Base-by-base conservation (phyloP, 2,329 filamentous ascomycete species). In the Dactylellina haptotyla region DNA sequence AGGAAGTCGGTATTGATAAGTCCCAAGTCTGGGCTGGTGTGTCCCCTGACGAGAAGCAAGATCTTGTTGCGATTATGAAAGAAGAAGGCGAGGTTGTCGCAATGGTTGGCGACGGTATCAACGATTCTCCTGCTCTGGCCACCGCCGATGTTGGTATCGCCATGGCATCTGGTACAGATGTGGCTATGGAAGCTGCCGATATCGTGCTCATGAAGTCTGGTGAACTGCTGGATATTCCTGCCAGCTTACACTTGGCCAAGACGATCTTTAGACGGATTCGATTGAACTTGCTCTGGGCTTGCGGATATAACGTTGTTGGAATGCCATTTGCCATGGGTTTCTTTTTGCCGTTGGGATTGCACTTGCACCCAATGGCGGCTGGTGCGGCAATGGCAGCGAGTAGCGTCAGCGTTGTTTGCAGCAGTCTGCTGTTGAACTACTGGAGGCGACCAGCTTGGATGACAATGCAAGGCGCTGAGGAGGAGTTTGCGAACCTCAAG, bases 21-120 rank as follows among this genome's bases (percentile, higher is more conserved):
- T 86, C 89, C 2, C 85, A 93, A 75, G 92, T 98, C 37, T 90
- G 89, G 79, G 92, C 95, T 10, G 91, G 91, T n/a, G 91, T 94
- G 51, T 92, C 91, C 2, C 95, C 95, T 0, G 89, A 92, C 75
- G 91, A 96, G 82, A 99, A 99, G 80, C 93, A 96, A 80, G 84
- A 86, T 26, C 96, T 98, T 77, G 86, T 99, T 77, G 87, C 88
- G 54, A 83, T 89, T 61, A 85, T 98, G 16, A 92, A 97, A 82
- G 83, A 85, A 0, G 81, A 84, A 56, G 92, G 92, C 73, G 87
- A 93, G 77, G 84, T 90, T 54, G 92, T 98, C 25, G 95, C 92
- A 77, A 99, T 99, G 95, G 93, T 98, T 12, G 93, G 95, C 58
- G 95, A 99, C 80, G 95, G 95, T 43, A 97, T 99, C 85, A 99